Base-by-base conservation (phyloP, 495 filamentous ascomycete genomes). In the Penicillium chermesinum region DNA sequence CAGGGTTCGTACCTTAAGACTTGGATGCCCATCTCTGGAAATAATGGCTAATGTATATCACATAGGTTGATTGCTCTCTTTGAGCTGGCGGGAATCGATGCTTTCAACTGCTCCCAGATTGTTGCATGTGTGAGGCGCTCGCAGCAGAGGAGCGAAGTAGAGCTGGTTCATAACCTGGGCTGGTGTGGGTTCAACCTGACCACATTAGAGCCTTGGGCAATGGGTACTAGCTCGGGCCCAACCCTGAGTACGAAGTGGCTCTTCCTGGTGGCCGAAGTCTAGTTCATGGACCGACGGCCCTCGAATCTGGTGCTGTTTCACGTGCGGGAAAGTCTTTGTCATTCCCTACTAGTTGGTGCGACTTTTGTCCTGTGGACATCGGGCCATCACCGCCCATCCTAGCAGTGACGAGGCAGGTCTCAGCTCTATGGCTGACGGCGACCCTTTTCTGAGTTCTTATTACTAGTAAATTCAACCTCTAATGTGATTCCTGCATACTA, bases 101-200 rank as follows among this genome's bases (percentile, higher is more conserved):
- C 76, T 42, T 82, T 95, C 59, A 78, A 66, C 49, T 94, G 90
- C 63, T 78, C 81, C 15, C 80, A 84, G 56, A 80, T 95, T 38
- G 79, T 95, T 32, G 82, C 89, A 55, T 91, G 87, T 64, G 72
- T 95, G 38, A 86, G 88, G 57, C 82, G 89, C 40, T 72, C 67
- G 16, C 70, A 77, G 33, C 72, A 77, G 18, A 69, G 81, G 40
- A 72, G 83, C 36, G 70, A 78, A 42, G 75, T 82, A 52, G 73
- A 82, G 41, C 72, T 94, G 44, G 80, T 84, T 50, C 84, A 82
- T 56, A 88, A 88, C 47, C 78, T 96, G 30, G 86, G 90, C 55
- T 96, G 91, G 91, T 90, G 91, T 54, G 90, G 90, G 22, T 96
- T 95, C 57, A 85, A 83, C 58, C 73, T 89, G 42, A 82, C 83